Evolutionary conservation across 208 protist genomes (phyloP), one percentile per base, ranked within the genome.

Genomic region (Vickermania ingenoplastis): DNA sequence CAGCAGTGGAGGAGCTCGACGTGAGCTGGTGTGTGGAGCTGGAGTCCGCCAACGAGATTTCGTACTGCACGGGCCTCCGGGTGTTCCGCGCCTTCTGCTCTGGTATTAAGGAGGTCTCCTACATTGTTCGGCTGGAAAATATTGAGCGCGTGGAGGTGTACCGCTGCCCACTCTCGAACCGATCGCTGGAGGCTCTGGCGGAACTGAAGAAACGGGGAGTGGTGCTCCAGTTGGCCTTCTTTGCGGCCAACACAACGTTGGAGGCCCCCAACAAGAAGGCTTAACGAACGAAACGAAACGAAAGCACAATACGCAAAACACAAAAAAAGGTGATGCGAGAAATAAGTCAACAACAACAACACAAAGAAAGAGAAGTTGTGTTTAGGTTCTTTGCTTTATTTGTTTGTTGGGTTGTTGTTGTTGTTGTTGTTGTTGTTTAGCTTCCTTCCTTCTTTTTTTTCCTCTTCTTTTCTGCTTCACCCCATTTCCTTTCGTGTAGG

Each of bases 391-490:
- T n/a, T n/a, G n/a, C n/a, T 26, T 67, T 27, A 62, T 48, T 29
- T 50, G 4, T 13, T 41, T 57, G n/a, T 4, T 11, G 30, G 23
- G 14, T 30, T 57, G 21, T 56, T 65, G 5, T 65, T 57, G 30
- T 45, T 66, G 17, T 27, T 64, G 31, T 59, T 1, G 29, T 22
- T 60, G 53, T 30, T 59, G 23, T 30, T 56, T 59, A 48, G 45
- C 59, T 27, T 52, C 17, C 54, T 26, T 65, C 17, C 57, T 13
- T 65, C 21, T 48, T n/a, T 65, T 11, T 64, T 41, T 57, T 57
- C 3, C n/a, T n/a, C n/a, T n/a, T n/a, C n/a, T n/a, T n/a, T n/a
- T n/a, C n/a, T n/a, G n/a, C n/a, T n/a, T n/a, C n/a, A n/a, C n/a
- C n/a, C n/a, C n/a, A n/a, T n/a, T n/a, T n/a, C n/a, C n/a, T n/a